A percentile compares a stretch with the other conserved stretches of the same genome.
These are phyloP conservation scores for Paramecium octaurelia DNA, from an alignment of 73 alveolate species.

Conservation along the genomic window DNA sequence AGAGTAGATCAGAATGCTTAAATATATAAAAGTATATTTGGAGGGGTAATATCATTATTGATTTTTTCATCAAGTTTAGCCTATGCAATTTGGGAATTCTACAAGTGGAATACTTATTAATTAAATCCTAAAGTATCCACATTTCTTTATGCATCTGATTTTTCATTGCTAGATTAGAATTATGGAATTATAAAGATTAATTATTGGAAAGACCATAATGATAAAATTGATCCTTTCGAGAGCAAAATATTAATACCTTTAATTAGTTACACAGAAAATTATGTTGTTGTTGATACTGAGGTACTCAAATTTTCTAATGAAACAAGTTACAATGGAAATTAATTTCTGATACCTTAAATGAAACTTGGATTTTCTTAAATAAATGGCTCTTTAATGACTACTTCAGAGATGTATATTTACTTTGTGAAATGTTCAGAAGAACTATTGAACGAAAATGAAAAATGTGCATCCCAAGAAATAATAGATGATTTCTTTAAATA, in stretches of 20 bases:
- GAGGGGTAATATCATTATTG: background rate
- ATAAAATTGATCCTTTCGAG: background rate
- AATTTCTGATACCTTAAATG: background rate
- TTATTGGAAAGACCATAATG: background rate
- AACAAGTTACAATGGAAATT: background rate
- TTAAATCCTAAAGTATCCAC: background rate
- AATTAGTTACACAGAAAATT: background rate
- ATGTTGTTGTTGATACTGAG: background rate
- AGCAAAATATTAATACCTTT: background rate
- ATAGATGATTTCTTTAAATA: background rate
- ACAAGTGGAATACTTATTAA: background rate
- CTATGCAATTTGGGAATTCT: background rate
- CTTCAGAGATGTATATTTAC: background rate
- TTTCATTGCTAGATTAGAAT: background rate
- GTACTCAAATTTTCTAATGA: background rate
- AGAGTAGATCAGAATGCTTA: background rate
- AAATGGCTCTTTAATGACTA: background rate
- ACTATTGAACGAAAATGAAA: background rate
- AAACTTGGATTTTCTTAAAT: background rate
- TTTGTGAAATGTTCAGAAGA: background rate
- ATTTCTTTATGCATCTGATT: background rate
- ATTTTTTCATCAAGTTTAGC: background rate
- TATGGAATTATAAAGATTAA: background rate
- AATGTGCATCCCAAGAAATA: background rate
- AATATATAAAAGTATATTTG: background rate